These are phyloP conservation scores for Cornus florida DNA, from an alignment of 148 eudicot genomes.

Conservation along the genomic window DNA sequence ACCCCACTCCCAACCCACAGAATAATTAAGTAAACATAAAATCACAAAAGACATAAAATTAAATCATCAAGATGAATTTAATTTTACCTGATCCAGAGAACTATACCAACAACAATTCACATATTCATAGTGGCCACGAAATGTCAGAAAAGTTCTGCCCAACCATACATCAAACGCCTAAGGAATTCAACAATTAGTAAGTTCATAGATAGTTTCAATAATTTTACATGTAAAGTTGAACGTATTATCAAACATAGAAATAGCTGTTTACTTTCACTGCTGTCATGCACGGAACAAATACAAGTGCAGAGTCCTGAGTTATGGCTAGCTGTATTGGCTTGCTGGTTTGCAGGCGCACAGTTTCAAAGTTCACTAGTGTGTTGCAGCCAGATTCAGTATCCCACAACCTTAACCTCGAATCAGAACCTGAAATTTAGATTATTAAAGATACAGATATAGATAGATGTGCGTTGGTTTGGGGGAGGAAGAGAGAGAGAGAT, in stretches of 20 bases:
- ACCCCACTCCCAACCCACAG: no score
- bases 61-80: neutral
- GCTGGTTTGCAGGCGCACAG: constrained; percentile 72
- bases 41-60: neutral
- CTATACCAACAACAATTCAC: constrained; percentile 86
- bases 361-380: constrained; percentile 88
- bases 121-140: constrained; percentile 86
- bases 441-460: neutral
- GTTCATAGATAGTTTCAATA: neutral
- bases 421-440: constrained; percentile 70
- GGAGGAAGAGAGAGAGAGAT: neutral
- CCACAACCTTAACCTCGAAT: constrained; percentile 95
- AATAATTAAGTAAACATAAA: no score
- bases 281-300: constrained; percentile 92
- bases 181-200: constrained; percentile 1
- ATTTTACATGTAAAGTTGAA: neutral
- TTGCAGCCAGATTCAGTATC: constrained; percentile 91
- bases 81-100: constrained; percentile 69
- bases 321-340: constrained; percentile 78
- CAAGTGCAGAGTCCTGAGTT: constrained; percentile 70
- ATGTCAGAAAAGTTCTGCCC: constrained; percentile 55
- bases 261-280: constrained; percentile 57
- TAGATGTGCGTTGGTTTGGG: no score
- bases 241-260: neutral
- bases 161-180: constrained; percentile 94